A percentile compares a stretch with the other conserved stretches of the same genome.
Conservation (phyloP, 257 asterid species). For the Striga asiatica region DNA sequence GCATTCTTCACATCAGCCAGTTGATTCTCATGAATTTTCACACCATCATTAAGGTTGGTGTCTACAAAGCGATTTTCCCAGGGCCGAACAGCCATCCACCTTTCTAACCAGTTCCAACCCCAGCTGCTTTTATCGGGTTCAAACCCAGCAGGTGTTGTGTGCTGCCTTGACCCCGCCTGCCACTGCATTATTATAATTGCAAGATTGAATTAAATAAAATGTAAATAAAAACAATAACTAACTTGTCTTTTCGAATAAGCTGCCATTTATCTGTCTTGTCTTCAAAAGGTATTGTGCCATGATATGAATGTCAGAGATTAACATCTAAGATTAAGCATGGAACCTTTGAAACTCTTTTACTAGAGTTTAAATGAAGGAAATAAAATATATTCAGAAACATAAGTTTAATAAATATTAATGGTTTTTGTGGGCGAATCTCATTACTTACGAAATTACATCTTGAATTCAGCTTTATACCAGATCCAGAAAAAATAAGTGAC, state of each 20-base stretch:
- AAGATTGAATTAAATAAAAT: neutral
- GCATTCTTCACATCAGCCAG: slow-evolving; percentile 36
- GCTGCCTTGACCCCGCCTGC: slow-evolving; percentile 97
- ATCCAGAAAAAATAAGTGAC: neutral
- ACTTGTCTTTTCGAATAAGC: neutral
- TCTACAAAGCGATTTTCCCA: slow-evolving; percentile 96
- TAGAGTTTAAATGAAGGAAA: neutral
- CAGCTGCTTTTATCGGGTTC: slow-evolving; percentile 86
- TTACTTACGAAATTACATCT: neutral
- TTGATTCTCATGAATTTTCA: slow-evolving; percentile 39
- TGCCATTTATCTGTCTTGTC: neutral
- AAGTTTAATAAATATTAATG: neutral
- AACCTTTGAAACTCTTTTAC: neutral
- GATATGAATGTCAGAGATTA: neutral
- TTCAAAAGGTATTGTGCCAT: neutral
- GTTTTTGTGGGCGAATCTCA: neutral
- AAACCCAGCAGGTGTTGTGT: slow-evolving; percentile 38
- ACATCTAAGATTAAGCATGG: neutral
- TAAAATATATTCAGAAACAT: neutral
- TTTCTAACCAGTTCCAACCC: slow-evolving; percentile 99
- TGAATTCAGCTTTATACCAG: neutral
- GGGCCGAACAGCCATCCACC: slow-evolving; percentile 99
- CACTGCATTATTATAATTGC: slow-evolving; percentile 47
- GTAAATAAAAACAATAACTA: neutral
- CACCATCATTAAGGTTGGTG: slow-evolving; percentile 63